Percentiles rank a stretch among this genome's conserved stretches.
Conservation (phyloP, 2,329 filamentous ascomycete genomes). For the Botrytis paeoniae region DNA sequence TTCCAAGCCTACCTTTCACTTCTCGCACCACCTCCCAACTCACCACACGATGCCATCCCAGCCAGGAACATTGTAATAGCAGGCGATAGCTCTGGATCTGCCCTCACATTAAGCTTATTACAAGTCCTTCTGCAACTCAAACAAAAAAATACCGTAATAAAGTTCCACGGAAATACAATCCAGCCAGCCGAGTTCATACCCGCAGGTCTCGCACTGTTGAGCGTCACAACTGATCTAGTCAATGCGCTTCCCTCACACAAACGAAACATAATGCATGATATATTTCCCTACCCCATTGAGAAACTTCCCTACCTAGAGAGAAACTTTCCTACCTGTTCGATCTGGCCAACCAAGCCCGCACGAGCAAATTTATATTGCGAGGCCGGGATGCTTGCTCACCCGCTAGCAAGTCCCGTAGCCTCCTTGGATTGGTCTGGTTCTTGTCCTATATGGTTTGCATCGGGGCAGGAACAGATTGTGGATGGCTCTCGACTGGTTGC, state of each 20-base stretch:
- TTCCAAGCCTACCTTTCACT: conserved; percentile 4
- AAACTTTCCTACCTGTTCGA: conserved; percentile 6
- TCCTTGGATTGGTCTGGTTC: conserved; percentile 10
- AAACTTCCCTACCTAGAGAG: not conserved
- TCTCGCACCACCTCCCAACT: not conserved
- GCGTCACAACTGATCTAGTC: not conserved
- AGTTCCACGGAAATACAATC: conserved; percentile 1
- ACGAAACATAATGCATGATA: not conserved
- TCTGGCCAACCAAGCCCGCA: conserved; percentile 8
- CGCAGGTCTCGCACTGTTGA: conserved; percentile 3
- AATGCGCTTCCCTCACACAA: not conserved
- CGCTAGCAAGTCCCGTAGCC: conserved; percentile 2
- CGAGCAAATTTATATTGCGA: conserved; percentile 10
- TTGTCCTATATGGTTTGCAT: conserved; percentile 13
- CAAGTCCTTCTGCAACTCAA: not conserved
- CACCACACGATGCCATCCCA: not conserved
- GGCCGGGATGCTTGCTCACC: not conserved
- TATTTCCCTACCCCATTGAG: not conserved
- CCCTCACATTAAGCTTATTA: not conserved
- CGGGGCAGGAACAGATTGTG: conserved; percentile 8
- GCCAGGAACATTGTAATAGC: not conserved
- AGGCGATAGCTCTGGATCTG: conserved; percentile 1
- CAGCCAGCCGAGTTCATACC: not conserved
- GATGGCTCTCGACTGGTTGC: conserved; percentile 1
- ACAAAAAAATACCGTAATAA: not conserved